These are phyloP conservation scores for Acacia pycnantha DNA, from an alignment of 331 rosid genomes.

Conservation along the genomic window DNA sequence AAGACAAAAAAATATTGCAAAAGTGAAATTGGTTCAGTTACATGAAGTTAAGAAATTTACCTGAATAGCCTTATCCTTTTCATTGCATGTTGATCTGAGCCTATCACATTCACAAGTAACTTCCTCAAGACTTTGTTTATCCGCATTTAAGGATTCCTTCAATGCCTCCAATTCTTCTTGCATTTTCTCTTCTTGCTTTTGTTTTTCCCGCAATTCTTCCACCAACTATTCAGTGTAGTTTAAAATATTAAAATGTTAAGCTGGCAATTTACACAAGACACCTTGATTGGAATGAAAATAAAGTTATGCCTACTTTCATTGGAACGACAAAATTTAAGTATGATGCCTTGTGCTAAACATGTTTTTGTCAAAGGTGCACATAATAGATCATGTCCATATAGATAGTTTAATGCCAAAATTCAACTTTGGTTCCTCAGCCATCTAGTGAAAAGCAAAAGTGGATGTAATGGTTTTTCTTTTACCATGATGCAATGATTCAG, in stretches of 20 bases:
- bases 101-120: constrained; percentile 55
- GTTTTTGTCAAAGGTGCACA: background rate
- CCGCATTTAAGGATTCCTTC: constrained; percentile 59
- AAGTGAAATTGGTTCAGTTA: background rate
- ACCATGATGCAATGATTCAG: constrained; percentile 9
- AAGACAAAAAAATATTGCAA: background rate
- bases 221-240: constrained; percentile 53
- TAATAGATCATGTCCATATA: background rate
- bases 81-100: constrained; percentile 54
- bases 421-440: background rate
- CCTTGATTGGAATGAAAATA: background rate
- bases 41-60: constrained; percentile 37
- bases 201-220: constrained; percentile 64
- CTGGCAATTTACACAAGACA: constrained; percentile 1
- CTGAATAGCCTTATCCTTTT: constrained; percentile 78
- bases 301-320: background rate
- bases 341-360: background rate
- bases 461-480: background rate
- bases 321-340: background rate
- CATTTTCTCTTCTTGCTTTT: constrained; percentile 58
- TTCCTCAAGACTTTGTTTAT: constrained; percentile 56
- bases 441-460: background rate
- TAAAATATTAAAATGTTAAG: constrained; percentile 17
- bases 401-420: background rate
- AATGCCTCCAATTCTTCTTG: constrained; percentile 68